Conservation (phyloP, 495 filamentous ascomycete genomes). For the Podospora appendiculata region DNA sequence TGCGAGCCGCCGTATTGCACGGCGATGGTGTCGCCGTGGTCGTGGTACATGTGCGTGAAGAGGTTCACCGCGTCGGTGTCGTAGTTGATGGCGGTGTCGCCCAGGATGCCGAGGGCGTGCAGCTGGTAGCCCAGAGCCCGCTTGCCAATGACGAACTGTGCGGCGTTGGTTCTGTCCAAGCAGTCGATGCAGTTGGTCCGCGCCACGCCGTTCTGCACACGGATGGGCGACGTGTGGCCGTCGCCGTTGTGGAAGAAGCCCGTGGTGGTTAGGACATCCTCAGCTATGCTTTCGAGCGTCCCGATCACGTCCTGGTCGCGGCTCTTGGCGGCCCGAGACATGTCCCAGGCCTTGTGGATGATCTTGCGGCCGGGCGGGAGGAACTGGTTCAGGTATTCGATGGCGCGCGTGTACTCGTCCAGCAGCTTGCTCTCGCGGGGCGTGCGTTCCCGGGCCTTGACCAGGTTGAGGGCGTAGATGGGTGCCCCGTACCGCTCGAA, state of each 20-base stretch:
- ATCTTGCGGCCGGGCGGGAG: conserved; percentile 78
- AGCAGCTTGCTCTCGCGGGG: conserved; percentile 88
- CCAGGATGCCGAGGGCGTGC: conserved; percentile 83
- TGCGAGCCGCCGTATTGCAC: conserved; percentile 97
- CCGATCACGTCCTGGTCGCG: conserved; percentile 95
- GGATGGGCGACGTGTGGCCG: conserved; percentile 50
- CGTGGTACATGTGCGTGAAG: conserved; percentile 95
- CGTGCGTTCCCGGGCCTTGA: conserved; percentile 85
- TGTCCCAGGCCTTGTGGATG: conserved; percentile 92
- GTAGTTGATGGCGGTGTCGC: conserved; percentile 72
- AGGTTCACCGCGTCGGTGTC: conserved; percentile 93
- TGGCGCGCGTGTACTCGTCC: conserved; percentile 77
- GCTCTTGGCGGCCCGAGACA: conserved; percentile 90
- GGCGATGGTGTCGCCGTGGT: conserved; percentile 94
- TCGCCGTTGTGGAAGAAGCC: conserved; percentile 93
- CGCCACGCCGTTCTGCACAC: conserved; percentile 85
- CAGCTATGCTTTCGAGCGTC: conserved; percentile 80
- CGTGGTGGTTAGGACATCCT: conserved; percentile 73
- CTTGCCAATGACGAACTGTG: conserved; percentile 98
- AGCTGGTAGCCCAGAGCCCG: conserved; percentile 86
- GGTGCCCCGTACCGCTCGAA: conserved; percentile 92
- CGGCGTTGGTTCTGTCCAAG: conserved; percentile 91
- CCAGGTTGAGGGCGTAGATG: conserved; percentile 85
- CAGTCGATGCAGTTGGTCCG: conserved; percentile 98
- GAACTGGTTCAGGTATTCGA: conserved; percentile 92